Evolutionary conservation across 257 asterid genomes (phyloP), one percentile per base, ranked within the genome.

Genomic region (Paraleonurus japonicus): DNA sequence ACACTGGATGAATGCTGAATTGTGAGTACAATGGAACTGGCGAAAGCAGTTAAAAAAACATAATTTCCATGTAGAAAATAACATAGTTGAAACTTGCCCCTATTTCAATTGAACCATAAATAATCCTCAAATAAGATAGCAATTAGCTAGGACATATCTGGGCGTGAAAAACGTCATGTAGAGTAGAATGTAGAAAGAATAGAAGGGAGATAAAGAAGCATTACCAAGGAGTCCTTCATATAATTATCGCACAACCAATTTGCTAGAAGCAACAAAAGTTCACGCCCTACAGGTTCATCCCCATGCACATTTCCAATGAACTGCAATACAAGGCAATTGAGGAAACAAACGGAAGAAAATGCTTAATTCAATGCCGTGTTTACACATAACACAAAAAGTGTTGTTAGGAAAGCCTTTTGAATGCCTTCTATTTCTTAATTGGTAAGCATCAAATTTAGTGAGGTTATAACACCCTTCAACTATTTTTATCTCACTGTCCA

Each of bases 231-330:
- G 78, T 94, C 90, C 78, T 85, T 82, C 92, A 77, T 84, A 73
- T 94, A 89, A 79, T 91, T 89, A 80, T 91, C 89, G 58, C 98
- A 94, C 45, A 94, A 78, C 98, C 98, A 94, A 71, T 86, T 90
- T 28, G 89, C 96, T 54, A 94, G 92, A 74, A 73, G 89, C 76
- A 94, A 55, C 69, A 94, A 85, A 79, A 94, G 90, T 73, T 94
- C 98, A 51, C 98, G 98, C 71, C 98, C 98, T n/a, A 94, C 92
- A 70, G 98, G 98, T 83, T 94, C 98, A 85, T 94, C 96, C 41
- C 99, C 99, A 75, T 94, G 99, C 71, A 94, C 95, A 74, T 94
- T 94, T 74, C 99, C 99, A 70, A 94, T 85, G 79, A 82, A 89
- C 99, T 94, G 92, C 84, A 76, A 80, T 22, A 74, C n/a, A 75